phyloP scores from a whole-genome alignment of 371 early-diverging fungal genomes.

The Mortierella sp. region DNA sequence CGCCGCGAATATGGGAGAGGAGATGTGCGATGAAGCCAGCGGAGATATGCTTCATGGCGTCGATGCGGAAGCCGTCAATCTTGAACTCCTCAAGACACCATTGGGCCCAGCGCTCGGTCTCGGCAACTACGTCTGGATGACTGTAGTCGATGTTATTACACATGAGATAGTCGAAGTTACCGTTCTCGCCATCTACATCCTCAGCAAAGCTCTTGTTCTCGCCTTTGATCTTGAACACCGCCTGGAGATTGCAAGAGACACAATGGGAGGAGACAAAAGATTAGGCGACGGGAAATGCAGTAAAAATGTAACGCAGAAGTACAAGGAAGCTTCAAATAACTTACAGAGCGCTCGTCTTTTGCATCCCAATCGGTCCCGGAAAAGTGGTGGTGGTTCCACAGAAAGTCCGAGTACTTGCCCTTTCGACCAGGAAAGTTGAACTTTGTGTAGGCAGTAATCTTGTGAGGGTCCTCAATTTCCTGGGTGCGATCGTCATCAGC shows the following conservation, averaged over 20 bases:
- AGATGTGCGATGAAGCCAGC: constrained; percentile 52
- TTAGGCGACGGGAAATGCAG: background rate
- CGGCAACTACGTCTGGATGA: constrained; percentile 58
- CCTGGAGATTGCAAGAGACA: constrained; percentile 14
- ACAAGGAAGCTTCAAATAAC: background rate
- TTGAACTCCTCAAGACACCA: constrained; percentile 53
- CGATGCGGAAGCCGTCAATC: constrained; percentile 60
- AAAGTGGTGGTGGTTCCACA: constrained; percentile 59
- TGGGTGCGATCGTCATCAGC: constrained; percentile 47
- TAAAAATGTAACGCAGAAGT: no score
- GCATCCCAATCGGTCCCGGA: constrained; percentile 61
- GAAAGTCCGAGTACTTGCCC: constrained; percentile 59
- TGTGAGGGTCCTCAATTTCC: constrained; percentile 55
- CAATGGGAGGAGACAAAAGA: background rate
- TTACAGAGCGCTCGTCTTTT: constrained; percentile 46
- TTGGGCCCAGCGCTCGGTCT: constrained; percentile 53
- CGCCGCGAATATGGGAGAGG: constrained; percentile 41
- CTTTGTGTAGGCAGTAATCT: constrained; percentile 61
- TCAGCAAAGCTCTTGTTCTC: constrained; percentile 61
- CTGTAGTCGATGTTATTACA: constrained; percentile 56
- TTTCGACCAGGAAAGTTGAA: constrained; percentile 59
- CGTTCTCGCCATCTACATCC: constrained; percentile 60
- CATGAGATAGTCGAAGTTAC: constrained; percentile 65
- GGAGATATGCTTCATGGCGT: constrained; percentile 63
- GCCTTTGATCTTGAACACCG: constrained; percentile 60